phyloP scores from a whole-genome alignment of 2,329 filamentous ascomycete species.

The Diplodia intermedia region DNA sequence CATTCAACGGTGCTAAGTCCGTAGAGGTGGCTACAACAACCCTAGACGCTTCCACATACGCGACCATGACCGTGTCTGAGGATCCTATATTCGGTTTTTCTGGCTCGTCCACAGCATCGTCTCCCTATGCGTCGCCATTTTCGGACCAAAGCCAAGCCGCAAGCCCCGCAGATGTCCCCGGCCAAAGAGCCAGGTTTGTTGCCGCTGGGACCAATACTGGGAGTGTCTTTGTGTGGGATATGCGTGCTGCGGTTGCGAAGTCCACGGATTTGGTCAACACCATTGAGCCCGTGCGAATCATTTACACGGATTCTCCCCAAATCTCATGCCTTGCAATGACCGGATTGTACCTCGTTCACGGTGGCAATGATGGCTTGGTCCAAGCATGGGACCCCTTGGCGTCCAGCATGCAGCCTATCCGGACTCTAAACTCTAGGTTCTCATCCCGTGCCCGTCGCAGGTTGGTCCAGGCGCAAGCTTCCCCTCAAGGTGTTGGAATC shows the following conservation, averaged over 20 bases:
- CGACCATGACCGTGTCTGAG: conserved; percentile 74
- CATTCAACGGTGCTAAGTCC: conserved; percentile 65
- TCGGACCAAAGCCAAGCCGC: conserved; percentile 55
- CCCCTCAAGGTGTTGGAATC: conserved; percentile 70
- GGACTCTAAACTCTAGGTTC: conserved; percentile 86
- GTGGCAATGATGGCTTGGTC: conserved; percentile 91
- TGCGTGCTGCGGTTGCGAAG: conserved; percentile 68
- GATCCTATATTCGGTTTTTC: conserved; percentile 74
- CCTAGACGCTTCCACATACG: conserved; percentile 76
- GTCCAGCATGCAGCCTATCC: conserved; percentile 77
- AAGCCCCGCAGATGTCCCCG: conserved; percentile 72
- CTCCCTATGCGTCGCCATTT: conserved; percentile 61
- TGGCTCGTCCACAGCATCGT: conserved; percentile 61
- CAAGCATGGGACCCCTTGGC: conserved; percentile 97
- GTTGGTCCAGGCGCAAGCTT: conserved; percentile 69
- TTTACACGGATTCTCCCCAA: conserved; percentile 88
- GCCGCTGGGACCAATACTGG: conserved; percentile 82
- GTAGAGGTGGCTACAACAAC: conserved; percentile 72
- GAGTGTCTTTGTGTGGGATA: conserved; percentile 82
- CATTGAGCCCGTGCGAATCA: conserved; percentile 75
- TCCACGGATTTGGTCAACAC: conserved; percentile 63
- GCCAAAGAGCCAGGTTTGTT: conserved; percentile 80
- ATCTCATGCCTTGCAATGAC: conserved; percentile 84
- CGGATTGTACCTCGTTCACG: conserved; percentile 87
- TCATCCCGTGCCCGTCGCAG: conserved; percentile 82